These are phyloP conservation scores for Poronia punctata DNA, from an alignment of 495 filamentous ascomycete genomes.

Conservation along the genomic window DNA sequence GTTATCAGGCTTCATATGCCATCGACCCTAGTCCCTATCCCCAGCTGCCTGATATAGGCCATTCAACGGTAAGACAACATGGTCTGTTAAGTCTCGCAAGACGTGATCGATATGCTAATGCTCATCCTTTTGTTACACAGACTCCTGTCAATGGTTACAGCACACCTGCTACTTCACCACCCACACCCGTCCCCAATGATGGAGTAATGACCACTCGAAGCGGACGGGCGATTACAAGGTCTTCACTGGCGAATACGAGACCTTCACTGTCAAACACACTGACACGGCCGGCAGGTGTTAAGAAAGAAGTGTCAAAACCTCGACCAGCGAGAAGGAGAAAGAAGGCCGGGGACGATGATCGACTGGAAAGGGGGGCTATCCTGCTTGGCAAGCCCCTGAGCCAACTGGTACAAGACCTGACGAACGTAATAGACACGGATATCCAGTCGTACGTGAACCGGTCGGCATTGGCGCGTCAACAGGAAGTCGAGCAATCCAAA, in stretches of 20 bases:
- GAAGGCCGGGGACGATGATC: constrained; percentile 31
- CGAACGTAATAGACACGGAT: constrained; percentile 59
- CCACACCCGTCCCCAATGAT: constrained; percentile 35
- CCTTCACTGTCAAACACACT: too few species aligned
- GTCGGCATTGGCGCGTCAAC: constrained; percentile 53
- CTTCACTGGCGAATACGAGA: constrained; percentile 8
- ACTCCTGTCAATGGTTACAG: constrained; percentile 35
- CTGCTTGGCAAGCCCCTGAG: constrained; percentile 66
- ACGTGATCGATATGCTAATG: constrained; percentile 10
- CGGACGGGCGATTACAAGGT: constrained; percentile 31
- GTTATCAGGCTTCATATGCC: constrained; percentile 32
- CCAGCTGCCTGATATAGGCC: constrained; percentile 20
- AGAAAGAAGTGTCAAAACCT: constrained; percentile 31
- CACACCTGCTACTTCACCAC: constrained; percentile 45
- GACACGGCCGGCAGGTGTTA: constrained; percentile 20
- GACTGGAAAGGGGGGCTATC: constrained; percentile 28
- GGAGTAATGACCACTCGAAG: constrained; percentile 41
- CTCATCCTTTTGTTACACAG: constrained; percentile 4
- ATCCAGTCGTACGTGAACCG: constrained; percentile 80
- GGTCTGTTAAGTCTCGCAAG: too few species aligned
- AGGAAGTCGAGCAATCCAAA: constrained; percentile 60
- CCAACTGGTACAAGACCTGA: constrained; percentile 56
- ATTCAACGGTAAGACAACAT: constrained; percentile 20
- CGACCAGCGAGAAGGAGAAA: constrained; percentile 44
- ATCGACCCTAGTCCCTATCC: constrained; percentile 29